phyloP scores from a whole-genome alignment of 2,329 filamentous ascomycete species.

The Scopulariopsis brevicaulis region DNA sequence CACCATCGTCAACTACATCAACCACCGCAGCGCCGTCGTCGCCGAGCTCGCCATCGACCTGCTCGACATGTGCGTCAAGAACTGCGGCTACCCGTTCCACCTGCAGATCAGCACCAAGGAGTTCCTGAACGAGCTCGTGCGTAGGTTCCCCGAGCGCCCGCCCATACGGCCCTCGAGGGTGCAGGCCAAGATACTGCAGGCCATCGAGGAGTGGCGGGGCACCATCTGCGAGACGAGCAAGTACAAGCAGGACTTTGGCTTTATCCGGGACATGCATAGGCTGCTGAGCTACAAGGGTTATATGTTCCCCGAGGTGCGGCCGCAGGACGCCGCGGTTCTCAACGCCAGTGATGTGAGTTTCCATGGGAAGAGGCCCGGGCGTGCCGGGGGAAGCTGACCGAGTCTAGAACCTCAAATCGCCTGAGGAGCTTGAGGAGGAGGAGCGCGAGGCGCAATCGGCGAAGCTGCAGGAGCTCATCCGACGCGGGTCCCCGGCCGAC shows the following conservation, averaged over 20 bases:
- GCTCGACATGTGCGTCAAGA: conserved; percentile 98
- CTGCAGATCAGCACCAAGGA: conserved; percentile 98
- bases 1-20: conserved; percentile 87
- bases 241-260: conserved; percentile 94
- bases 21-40: conserved; percentile 94
- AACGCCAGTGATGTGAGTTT: conserved; percentile 86
- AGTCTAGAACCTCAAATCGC: conserved; percentile 79
- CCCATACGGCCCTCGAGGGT: conserved; percentile 77
- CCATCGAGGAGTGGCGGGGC: conserved; percentile 95
- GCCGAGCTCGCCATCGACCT: conserved; percentile 81
- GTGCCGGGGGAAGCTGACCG: conserved; percentile 1
- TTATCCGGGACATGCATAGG: conserved; percentile 95
- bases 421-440: conserved; percentile 98
- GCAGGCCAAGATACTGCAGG: conserved; percentile 84
- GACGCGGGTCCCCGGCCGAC: conserved; percentile 82
- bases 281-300: conserved; percentile 96
- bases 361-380: background rate
- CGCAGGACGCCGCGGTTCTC: conserved; percentile 89
- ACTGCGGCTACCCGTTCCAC: conserved; percentile 98
- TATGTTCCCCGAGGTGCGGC: conserved; percentile 80
- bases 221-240: conserved; percentile 97
- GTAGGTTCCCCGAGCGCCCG: conserved; percentile 88
- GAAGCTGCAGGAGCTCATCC: conserved; percentile 95
- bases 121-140: conserved; percentile 95
- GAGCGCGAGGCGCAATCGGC: conserved; percentile 90